Conservation (phyloP, 352 stramenopile species). For the Pythium periplocum region DNA sequence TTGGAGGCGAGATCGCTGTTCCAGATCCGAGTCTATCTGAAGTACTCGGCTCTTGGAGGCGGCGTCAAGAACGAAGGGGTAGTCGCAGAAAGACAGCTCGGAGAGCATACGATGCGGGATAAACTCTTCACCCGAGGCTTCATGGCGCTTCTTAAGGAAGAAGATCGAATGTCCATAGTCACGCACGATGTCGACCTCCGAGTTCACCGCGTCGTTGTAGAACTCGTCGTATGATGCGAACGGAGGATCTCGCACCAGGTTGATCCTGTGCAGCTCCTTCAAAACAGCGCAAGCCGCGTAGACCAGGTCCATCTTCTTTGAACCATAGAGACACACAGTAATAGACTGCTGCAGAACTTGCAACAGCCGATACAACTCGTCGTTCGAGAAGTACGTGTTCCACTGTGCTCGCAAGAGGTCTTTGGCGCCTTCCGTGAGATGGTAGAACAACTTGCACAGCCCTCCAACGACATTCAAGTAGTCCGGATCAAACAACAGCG, state of each 20-base stretch:
- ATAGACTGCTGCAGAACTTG: constrained; percentile 75
- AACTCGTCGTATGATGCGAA: constrained; percentile 72
- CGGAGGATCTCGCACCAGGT: constrained; percentile 27
- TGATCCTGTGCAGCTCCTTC: constrained; percentile 64
- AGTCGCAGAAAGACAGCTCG: constrained; percentile 80
- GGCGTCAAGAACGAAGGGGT: constrained; percentile 71
- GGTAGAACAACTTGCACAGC: constrained; percentile 65
- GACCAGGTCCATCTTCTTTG: constrained; percentile 68
- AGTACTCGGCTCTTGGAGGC: constrained; percentile 74
- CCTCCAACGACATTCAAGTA: constrained; percentile 68
- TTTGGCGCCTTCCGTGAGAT: constrained; percentile 44
- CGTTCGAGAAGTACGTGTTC: constrained; percentile 39
- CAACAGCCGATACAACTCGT: constrained; percentile 60
- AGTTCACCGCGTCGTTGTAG: constrained; percentile 82
- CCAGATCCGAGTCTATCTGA: constrained; percentile 72
- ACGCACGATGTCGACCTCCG: constrained; percentile 72
- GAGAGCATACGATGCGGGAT: constrained; percentile 57
- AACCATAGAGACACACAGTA: constrained; percentile 67
- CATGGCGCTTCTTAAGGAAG: constrained; percentile 57
- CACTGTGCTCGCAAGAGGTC: constrained; percentile 47
- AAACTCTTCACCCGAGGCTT: constrained; percentile 10
- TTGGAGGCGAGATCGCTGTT: constrained; percentile 53
- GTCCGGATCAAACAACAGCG: constrained; percentile 70
- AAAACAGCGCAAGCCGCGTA: constrained; percentile 66
- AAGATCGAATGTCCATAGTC: constrained; percentile 73